Evolutionary conservation across 129 eudicot genomes (phyloP).

Genomic region (Dittrichia graveolens): DNA sequence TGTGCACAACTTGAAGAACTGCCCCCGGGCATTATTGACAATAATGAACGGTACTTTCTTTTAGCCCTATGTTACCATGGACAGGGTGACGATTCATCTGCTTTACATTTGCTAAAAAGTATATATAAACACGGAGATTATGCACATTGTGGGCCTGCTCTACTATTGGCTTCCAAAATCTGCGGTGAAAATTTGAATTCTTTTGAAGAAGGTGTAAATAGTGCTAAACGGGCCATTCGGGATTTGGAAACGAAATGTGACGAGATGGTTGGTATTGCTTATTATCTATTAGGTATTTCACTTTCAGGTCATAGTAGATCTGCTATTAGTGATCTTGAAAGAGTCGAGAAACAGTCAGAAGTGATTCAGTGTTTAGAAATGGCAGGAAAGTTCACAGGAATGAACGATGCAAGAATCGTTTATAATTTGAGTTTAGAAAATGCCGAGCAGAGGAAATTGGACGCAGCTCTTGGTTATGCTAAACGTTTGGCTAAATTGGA

Average conservation of each 20-base stretch:
- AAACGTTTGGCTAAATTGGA: constrained; percentile 58
- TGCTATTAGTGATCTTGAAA: constrained; percentile 53
- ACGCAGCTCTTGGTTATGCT: constrained; percentile 65
- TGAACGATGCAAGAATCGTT: constrained; percentile 50
- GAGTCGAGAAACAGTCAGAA: constrained; percentile 58
- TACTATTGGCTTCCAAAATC: constrained; percentile 69
- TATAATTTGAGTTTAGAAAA: constrained; percentile 69
- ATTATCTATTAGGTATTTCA: constrained; percentile 61
- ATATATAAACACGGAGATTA: constrained; percentile 44
- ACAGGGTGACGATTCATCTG: constrained; percentile 61
- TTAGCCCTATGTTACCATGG: constrained; percentile 82
- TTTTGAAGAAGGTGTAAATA: constrained; percentile 60
- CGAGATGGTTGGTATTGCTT: constrained; percentile 55
- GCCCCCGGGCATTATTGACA: constrained; percentile 61
- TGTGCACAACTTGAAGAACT: constrained; percentile 68
- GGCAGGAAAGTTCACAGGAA: constrained; percentile 59
- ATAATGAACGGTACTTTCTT: constrained; percentile 56
- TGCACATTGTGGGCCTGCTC: constrained; percentile 47
- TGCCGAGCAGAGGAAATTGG: constrained; percentile 90
- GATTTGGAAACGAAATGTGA: constrained; percentile 52
- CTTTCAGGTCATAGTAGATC: constrained; percentile 52
- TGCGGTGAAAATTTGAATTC: constrained; percentile 44
- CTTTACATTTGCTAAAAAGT: constrained; percentile 64
- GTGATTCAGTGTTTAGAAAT: constrained; percentile 62
- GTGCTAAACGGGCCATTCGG: constrained; percentile 58